These are phyloP conservation scores for Carex kokanica DNA, from an alignment of 176 grass and related monocot species.

Conservation along the genomic window DNA sequence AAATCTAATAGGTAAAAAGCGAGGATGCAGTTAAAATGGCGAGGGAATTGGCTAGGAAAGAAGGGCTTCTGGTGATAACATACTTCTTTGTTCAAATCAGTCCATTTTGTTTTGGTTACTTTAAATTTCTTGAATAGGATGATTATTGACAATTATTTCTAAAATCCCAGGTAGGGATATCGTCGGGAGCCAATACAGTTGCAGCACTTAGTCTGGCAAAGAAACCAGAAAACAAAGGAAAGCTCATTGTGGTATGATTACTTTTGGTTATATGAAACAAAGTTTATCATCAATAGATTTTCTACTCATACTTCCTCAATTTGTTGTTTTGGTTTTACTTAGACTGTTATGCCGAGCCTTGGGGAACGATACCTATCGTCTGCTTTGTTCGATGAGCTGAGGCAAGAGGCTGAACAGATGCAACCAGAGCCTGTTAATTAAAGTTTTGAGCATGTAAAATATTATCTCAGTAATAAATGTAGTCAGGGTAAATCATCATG, in stretches of 20 bases:
- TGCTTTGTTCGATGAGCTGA: slow-evolving; percentile 62
- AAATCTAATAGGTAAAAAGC: slow-evolving; percentile 58
- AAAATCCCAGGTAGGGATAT: slow-evolving; percentile 79
- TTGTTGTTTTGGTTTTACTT: slow-evolving; percentile 22
- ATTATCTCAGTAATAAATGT: not conserved
- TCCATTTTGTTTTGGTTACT: not conserved
- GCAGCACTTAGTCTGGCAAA: slow-evolving; percentile 69
- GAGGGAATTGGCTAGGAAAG: slow-evolving; percentile 59
- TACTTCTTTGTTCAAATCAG: not conserved
- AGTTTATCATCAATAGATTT: not conserved
- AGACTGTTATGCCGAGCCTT: slow-evolving; percentile 83
- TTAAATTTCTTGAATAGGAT: not conserved
- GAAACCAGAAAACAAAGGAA: slow-evolving; percentile 87
- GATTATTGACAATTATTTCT: not conserved
- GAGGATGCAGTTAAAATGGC: slow-evolving; percentile 88
- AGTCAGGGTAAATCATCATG: not conserved
- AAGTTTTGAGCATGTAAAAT: not conserved
- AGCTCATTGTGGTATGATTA: slow-evolving; percentile 86
- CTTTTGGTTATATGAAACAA: not conserved
- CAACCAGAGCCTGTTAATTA: slow-evolving; percentile 64
- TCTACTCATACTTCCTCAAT: not conserved
- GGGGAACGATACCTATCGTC: slow-evolving; percentile 83
- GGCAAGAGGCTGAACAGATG: slow-evolving; percentile 85
- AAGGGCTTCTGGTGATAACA: slow-evolving; percentile 77
- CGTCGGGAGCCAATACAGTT: slow-evolving; percentile 90